Evolutionary conservation across 345 rosid genomes (phyloP), one percentile per base, ranked within the genome.

Genomic region (Raphanus sativus): DNA sequence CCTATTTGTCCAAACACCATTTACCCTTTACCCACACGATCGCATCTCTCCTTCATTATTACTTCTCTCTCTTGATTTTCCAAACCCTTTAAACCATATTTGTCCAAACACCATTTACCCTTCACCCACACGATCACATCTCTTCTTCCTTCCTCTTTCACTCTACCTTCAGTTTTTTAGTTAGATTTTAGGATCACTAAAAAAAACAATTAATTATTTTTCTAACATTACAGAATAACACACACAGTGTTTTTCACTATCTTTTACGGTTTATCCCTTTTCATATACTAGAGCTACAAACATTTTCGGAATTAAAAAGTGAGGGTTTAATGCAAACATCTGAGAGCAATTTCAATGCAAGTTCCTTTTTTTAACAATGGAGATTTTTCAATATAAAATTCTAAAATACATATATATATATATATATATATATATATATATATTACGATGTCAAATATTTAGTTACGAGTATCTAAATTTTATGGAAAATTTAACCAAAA

Each of bases 1-100:
- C 82, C 85, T 85, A 75, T 29, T 75, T 65, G 66, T 56, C 67
- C 78, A 60, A 72, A 50, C 55, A 74, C 34, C 66, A 73, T 67
- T 62, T 74, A 29, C 32, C 24, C 65, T 67, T 62, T 68, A 29
- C 32, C 24, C 65, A 50, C 10, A 28, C 74, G 21, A 21, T 21
- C 21, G 1, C 21, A 21, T 36, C 40, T 77, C 80, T 48, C 76
- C 85, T 84, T 81, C 87, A 26, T 60, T 28, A 91, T 94, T 85
- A 89, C 50, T 58, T 67, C 67, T 66, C 32, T 32, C 78, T 65
- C 69, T 64, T 67, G 62, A 60, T 63, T 73, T 73, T 71, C 50
- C 73, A 76, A 78, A 81, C 66, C 82, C 85, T 21, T 21, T 21
- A 21, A 21, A 21, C 21, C 21, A 21, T 85, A 75, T 29, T 75